Evolutionary conservation across 345 rosid species (phyloP).

Genomic region (Erysimum cheiranthoides): DNA sequence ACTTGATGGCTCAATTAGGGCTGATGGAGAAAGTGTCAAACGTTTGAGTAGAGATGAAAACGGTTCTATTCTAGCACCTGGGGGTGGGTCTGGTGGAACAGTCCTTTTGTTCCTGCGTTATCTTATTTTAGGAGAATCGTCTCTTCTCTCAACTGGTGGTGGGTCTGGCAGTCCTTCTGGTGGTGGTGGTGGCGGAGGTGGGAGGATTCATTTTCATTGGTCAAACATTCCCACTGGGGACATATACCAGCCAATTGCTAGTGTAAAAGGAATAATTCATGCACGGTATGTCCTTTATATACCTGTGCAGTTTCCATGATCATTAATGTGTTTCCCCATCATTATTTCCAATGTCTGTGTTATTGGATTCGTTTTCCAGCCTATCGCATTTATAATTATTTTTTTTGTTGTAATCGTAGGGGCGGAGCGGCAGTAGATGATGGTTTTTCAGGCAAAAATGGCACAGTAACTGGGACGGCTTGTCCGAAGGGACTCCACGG

Average conservation of each 20-base stretch:
- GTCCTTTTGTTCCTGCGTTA: constrained; percentile 74
- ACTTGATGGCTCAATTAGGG: constrained; percentile 72
- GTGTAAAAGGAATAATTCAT: constrained; percentile 72
- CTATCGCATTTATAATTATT: constrained; percentile 22
- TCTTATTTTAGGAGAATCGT: constrained; percentile 64
- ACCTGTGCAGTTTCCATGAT: constrained; percentile 19
- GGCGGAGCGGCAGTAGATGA: constrained; percentile 74
- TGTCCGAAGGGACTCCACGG: constrained; percentile 96
- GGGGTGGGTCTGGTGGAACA: constrained; percentile 99
- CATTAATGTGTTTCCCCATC: neutral
- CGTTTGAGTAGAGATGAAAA: constrained; percentile 46
- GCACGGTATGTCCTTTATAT: constrained; percentile 59
- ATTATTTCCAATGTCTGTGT: constrained; percentile 11
- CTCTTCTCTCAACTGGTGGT: constrained; percentile 86
- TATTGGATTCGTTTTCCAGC: constrained; percentile 19
- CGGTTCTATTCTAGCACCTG: constrained; percentile 60
- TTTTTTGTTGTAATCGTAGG: constrained; percentile 47
- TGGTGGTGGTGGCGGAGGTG: constrained; percentile 98
- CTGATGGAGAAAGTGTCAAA: constrained; percentile 85
- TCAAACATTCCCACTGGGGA: constrained; percentile 96
- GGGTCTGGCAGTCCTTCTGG: constrained; percentile 85
- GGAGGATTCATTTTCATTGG: constrained; percentile 99
- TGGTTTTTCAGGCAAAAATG: constrained; percentile 72
- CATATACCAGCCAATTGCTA: constrained; percentile 97
- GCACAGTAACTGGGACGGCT: constrained; percentile 87